Base-by-base conservation (phyloP, 2,329 filamentous ascomycete genomes). In the Fusarium verticillioides region DNA sequence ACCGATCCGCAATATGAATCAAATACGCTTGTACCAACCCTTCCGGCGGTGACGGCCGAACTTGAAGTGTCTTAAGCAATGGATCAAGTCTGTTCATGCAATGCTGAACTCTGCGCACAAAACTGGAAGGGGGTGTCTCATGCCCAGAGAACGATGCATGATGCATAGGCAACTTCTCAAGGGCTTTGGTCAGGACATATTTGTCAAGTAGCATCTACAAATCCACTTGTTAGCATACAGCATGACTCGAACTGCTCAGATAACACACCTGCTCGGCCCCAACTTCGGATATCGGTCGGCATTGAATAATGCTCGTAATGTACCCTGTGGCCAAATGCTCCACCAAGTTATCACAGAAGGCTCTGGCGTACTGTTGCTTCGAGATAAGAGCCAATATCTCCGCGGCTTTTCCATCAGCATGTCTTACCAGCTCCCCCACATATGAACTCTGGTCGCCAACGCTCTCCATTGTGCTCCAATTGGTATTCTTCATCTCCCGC, bases 401-500 rank as follows among this genome's bases (percentile, higher is more conserved):
- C 34, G 88, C 88, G 19, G 93, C 89, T 72, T 91, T 92, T 8
- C 87, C 85, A 78, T 95, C 94, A 66, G 97, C 88, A 64, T 91
- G 90, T 58, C 88, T 89, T 52, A 97, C 84, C 6, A 99, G 86
- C 81, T 97, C 94, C 13, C 91, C 90, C 32, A 98, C 94, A 77
- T 98, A 99, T 0, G 93, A 92, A 82, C 95, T 98, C 79, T 98
- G 95, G 81, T 99, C 96, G 49, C 94, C 94, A 8, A 97, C 96
- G 67, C 89, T 93, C 76, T 98, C 96, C 86, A 99, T 93, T 73
- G 93, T 95, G 81, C 92, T 93, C 96, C 96, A 99, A 54, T 95
- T 93, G 1, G 93, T 97, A 79, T 98, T 97, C 72, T 92, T 93
- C 96, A 99, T 99, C 84, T 98, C 96, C 63, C 95, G 90, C 96